phyloP scores from a whole-genome alignment of 1,139 yeast genomes.

The Casaregolazyma suthepensis region DNA sequence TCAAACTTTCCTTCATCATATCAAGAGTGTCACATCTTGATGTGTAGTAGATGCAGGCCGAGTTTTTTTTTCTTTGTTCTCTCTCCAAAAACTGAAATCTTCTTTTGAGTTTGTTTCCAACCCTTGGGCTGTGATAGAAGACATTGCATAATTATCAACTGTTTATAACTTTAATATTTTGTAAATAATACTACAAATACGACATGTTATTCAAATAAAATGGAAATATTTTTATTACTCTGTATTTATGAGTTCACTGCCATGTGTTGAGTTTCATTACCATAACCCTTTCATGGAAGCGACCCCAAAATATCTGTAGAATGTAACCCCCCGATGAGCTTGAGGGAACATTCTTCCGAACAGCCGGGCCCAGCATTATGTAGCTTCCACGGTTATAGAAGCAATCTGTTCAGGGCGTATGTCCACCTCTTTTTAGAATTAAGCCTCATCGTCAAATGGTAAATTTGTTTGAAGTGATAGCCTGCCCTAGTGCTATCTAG shows the following conservation, averaged over 20 bases:
- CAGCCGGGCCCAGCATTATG: neutral
- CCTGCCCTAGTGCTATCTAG: neutral
- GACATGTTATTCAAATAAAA: neutral
- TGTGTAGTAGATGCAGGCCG: neutral
- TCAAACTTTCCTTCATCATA: neutral
- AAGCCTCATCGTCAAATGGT: neutral
- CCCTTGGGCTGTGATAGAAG: neutral
- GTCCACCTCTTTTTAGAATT: neutral
- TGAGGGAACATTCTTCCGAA: neutral
- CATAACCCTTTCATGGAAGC: no score
- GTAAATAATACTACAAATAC: neutral
- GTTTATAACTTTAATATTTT: neutral
- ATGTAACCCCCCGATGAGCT: neutral
- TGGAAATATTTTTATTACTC: no score
- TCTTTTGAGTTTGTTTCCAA: neutral
- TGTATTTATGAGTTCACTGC: no score
- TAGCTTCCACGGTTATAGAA: neutral
- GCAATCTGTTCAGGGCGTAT: neutral
- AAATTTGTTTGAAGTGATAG: neutral
- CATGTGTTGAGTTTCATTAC: no score
- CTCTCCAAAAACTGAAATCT: neutral
- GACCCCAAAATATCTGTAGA: no score
- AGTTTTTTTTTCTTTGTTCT: neutral
- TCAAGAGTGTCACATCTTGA: neutral
- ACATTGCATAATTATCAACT: neutral